phyloP scores from a whole-genome alignment of 2,329 filamentous ascomycete genomes.

The Phyllosticta citribraziliensis region DNA sequence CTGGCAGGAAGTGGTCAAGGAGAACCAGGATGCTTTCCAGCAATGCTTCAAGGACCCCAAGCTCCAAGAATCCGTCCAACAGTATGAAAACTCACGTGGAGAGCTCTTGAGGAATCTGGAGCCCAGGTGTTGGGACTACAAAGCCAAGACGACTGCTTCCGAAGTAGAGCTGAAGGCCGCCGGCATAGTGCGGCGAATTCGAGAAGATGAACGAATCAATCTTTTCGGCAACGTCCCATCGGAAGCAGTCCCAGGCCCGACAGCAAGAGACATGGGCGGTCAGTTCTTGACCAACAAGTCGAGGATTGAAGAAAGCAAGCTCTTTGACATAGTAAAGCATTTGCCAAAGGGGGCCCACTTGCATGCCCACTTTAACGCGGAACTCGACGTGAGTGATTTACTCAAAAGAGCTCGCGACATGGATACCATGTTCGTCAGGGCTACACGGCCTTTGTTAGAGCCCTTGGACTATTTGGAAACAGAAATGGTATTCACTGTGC shows the following conservation, averaged over 20 bases:
- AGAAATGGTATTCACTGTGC: conserved; percentile 54
- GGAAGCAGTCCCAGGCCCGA: conserved; percentile 29
- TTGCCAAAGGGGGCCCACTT: conserved; percentile 66
- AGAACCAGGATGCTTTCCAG: too few species aligned
- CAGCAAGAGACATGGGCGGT: conserved; percentile 37
- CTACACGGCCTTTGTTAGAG: conserved; percentile 40
- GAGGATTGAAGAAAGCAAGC: conserved; percentile 40
- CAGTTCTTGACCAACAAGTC: conserved; percentile 36
- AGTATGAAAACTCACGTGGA: conserved; percentile 18
- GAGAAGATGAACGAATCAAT: conserved; percentile 33
- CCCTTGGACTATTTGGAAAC: conserved; percentile 39
- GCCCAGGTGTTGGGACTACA: conserved; percentile 26
- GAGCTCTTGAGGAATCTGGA: conserved; percentile 24
- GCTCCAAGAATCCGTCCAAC: background rate
- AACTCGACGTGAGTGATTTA: conserved; percentile 51
- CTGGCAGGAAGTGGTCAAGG: too few species aligned
- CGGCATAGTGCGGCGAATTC: conserved; percentile 26
- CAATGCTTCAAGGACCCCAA: too few species aligned
- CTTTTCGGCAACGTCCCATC: conserved; percentile 34
- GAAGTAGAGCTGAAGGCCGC: conserved; percentile 22
- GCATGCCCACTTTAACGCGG: conserved; percentile 72
- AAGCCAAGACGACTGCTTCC: conserved; percentile 19
- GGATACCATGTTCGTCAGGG: conserved; percentile 60
- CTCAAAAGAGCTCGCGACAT: conserved; percentile 46
- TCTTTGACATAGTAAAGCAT: conserved; percentile 46